Percentiles rank a stretch among this genome's conserved stretches.
phyloP scores from a whole-genome alignment of 2,329 filamentous ascomycete genomes.

The Fusarium papillatum region DNA sequence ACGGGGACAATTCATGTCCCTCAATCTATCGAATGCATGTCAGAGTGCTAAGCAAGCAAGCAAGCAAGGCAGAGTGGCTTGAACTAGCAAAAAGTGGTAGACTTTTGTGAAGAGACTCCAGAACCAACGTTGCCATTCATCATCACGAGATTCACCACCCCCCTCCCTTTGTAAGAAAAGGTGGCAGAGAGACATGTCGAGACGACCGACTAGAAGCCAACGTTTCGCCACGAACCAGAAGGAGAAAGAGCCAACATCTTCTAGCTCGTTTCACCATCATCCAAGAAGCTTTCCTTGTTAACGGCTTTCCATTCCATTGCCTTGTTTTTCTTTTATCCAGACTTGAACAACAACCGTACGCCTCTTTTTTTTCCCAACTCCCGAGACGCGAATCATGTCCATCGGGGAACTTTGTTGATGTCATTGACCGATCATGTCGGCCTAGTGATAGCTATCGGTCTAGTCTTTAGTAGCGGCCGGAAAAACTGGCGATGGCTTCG shows the following conservation, averaged over 20 bases:
- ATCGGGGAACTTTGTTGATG: neutral
- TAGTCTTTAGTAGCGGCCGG: slow-evolving; percentile 4
- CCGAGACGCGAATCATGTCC: neutral
- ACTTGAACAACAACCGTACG: neutral
- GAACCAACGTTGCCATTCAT: neutral
- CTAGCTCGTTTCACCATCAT: slow-evolving; percentile 32
- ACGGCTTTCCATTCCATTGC: neutral
- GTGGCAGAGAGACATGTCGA: slow-evolving; percentile 3
- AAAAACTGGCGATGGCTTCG: slow-evolving; percentile 31
- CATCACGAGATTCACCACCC: neutral
- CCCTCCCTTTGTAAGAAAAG: neutral
- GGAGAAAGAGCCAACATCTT: slow-evolving; percentile 19
- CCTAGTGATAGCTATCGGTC: neutral
- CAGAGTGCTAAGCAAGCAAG: neutral
- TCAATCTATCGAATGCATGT: slow-evolving; percentile 1
- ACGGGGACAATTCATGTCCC: neutral
- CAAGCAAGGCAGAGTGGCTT: neutral
- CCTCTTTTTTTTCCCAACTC: neutral
- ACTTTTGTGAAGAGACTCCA: neutral
- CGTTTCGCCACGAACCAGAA: slow-evolving; percentile 2
- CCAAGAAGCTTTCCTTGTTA: neutral
- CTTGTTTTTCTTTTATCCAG: neutral
- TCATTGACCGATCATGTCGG: neutral
- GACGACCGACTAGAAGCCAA: slow-evolving; percentile 11
- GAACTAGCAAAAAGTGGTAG: neutral